Conservation (phyloP, 2,329 filamentous ascomycete genomes). For the Colletotrichum sp. region DNA sequence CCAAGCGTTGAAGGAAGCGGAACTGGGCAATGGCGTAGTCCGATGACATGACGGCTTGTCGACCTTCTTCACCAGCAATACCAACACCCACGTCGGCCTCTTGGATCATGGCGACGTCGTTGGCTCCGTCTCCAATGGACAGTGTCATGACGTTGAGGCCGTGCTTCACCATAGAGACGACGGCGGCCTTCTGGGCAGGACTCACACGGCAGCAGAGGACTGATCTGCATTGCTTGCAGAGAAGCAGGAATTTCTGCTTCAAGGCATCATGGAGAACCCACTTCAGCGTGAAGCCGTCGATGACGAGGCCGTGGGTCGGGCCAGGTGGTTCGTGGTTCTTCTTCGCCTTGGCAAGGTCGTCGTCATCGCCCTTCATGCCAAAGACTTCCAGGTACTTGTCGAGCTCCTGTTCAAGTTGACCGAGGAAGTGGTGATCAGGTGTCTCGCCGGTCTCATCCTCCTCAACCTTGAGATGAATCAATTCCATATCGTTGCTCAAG, state of each 20-base stretch:
- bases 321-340: constrained; percentile 85
- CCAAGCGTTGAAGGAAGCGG: constrained; percentile 81
- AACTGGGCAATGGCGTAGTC: constrained; percentile 97
- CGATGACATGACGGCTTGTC: constrained; percentile 94
- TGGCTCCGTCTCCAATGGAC: constrained; percentile 91
- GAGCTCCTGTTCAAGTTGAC: constrained; percentile 71
- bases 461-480: constrained; percentile 86
- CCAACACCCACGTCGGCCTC: constrained; percentile 96
- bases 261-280: constrained; percentile 82
- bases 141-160: constrained; percentile 96
- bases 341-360: constrained; percentile 80
- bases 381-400: constrained; percentile 77
- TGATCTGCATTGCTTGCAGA: constrained; percentile 97
- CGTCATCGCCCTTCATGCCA: constrained; percentile 80
- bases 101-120: constrained; percentile 98
- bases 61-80: constrained; percentile 90
- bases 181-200: constrained; percentile 95
- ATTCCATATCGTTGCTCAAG: constrained; percentile 96
- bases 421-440: constrained; percentile 54
- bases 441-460: constrained; percentile 67
- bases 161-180: constrained; percentile 93
- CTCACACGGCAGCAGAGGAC: constrained; percentile 98
- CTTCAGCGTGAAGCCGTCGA: constrained; percentile 93
- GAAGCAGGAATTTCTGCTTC: constrained; percentile 89
- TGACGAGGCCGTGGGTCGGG: constrained; percentile 89